These are phyloP conservation scores for Wickerhamomyces strasburgensis DNA, from an alignment of 805 yeast species.

Conservation along the genomic window DNA sequence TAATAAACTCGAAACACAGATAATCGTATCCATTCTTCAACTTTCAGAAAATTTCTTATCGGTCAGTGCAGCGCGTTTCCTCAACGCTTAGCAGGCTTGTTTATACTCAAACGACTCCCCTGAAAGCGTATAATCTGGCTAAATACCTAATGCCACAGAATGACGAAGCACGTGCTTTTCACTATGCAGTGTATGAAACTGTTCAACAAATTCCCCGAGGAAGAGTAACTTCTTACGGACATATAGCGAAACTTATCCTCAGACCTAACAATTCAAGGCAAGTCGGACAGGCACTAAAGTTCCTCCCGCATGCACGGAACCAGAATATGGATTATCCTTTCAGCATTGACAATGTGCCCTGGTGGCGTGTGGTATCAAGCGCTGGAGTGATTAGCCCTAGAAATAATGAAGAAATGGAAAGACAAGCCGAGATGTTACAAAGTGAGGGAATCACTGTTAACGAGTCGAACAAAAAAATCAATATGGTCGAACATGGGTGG, in stretches of 20 bases:
- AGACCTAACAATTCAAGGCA: constrained; percentile 67
- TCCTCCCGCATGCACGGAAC: constrained; percentile 28
- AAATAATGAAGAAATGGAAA: constrained; percentile 35
- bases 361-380: constrained; percentile 78
- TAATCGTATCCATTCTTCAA: too few species aligned
- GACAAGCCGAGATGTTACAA: constrained; percentile 41
- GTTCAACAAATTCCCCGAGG: constrained; percentile 57
- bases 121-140: background rate
- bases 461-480: constrained; percentile 28
- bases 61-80: background rate
- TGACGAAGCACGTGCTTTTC: constrained; percentile 52
- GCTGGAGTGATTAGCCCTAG: constrained; percentile 58
- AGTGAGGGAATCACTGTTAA: constrained; percentile 44
- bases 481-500: constrained; percentile 56
- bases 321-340: constrained; percentile 9
- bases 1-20: too few species aligned
- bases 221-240: constrained; percentile 67
- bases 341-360: constrained; percentile 24
- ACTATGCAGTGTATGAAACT: constrained; percentile 52
- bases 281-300: constrained; percentile 68
- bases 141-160: constrained; percentile 11
- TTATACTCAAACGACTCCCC: constrained; percentile 6
- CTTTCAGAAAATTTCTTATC: too few species aligned
- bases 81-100: constrained; percentile 1
- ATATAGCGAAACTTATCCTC: constrained; percentile 58